Evolutionary conservation across 2,329 filamentous ascomycete species (phyloP).

Genomic region (Rosellinia necatrix): DNA sequence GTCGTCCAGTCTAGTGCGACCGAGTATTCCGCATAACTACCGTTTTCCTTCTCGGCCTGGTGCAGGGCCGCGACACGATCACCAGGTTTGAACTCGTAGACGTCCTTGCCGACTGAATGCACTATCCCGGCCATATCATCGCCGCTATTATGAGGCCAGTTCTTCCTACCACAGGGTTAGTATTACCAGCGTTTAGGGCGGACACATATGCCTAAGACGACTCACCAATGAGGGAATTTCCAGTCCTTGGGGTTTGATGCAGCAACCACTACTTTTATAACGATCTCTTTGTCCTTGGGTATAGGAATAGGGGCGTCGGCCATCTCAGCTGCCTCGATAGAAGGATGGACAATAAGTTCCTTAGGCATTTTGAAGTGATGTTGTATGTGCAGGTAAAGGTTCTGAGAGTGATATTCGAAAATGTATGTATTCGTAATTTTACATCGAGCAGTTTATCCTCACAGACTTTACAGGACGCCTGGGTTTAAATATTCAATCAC

Average conservation of each 20-base stretch:
- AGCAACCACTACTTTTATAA: constrained; percentile 45
- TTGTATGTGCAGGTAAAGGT: neutral
- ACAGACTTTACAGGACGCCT: neutral
- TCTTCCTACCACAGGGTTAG: constrained; percentile 25
- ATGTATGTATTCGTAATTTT: neutral
- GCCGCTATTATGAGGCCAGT: constrained; percentile 43
- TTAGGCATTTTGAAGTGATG: constrained; percentile 33
- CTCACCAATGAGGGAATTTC: constrained; percentile 32
- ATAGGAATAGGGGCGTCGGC: constrained; percentile 42
- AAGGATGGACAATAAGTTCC: constrained; percentile 42
- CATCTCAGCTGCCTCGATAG: constrained; percentile 43
- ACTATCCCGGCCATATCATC: constrained; percentile 54
- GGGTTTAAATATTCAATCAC: neutral
- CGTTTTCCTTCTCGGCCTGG: constrained; percentile 42
- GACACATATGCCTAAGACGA: neutral
- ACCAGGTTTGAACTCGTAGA: constrained; percentile 53
- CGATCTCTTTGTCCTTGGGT: constrained; percentile 39
- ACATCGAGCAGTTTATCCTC: too few species aligned
- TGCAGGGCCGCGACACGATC: constrained; percentile 62
- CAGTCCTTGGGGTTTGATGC: constrained; percentile 51
- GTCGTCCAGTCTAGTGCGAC: constrained; percentile 47
- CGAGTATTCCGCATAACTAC: constrained; percentile 50
- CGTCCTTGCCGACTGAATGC: constrained; percentile 52
- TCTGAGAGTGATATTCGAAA: neutral
- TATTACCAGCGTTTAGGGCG: constrained; percentile 23